These are phyloP conservation scores for Heliamphora pulchella DNA, from an alignment of 179 eudicot species.

Conservation along the genomic window DNA sequence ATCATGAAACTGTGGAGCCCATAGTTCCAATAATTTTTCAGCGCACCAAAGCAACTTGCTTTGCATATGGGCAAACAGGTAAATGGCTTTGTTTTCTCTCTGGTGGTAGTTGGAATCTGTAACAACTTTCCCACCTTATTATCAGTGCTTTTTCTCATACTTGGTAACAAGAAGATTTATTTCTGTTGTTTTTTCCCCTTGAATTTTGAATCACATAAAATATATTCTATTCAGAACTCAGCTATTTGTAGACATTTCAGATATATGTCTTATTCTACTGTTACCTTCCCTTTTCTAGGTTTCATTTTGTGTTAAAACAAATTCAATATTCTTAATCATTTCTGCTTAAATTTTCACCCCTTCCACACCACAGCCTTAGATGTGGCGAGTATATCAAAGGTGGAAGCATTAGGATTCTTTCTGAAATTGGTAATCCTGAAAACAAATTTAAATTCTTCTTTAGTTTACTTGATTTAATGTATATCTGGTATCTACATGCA, in stretches of 20 bases:
- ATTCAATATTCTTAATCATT: background rate
- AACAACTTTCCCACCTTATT: background rate
- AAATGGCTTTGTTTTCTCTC: conserved; percentile 13
- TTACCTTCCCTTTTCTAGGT: background rate
- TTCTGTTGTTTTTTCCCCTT: background rate
- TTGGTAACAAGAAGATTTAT: background rate
- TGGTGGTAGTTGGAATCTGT: background rate
- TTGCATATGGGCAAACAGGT: conserved; percentile 99
- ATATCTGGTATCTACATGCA: no score
- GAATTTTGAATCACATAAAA: background rate
- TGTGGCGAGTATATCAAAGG: no score
- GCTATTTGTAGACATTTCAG: background rate
- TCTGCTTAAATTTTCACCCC: no score
- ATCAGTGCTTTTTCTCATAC: background rate
- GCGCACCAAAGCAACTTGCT: conserved; percentile 96
- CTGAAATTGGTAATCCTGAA: no score
- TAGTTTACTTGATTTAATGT: no score
- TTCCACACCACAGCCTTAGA: no score
- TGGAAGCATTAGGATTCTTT: no score
- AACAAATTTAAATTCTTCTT: no score
- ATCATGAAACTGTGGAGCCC: conserved; percentile 90
- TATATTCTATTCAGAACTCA: background rate
- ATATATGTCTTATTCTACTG: background rate
- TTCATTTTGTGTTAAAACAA: background rate
- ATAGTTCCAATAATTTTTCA: conserved; percentile 89